These are phyloP conservation scores for Trichoderma sp. DNA, from an alignment of 2,329 filamentous ascomycete species.

Conservation along the genomic window DNA sequence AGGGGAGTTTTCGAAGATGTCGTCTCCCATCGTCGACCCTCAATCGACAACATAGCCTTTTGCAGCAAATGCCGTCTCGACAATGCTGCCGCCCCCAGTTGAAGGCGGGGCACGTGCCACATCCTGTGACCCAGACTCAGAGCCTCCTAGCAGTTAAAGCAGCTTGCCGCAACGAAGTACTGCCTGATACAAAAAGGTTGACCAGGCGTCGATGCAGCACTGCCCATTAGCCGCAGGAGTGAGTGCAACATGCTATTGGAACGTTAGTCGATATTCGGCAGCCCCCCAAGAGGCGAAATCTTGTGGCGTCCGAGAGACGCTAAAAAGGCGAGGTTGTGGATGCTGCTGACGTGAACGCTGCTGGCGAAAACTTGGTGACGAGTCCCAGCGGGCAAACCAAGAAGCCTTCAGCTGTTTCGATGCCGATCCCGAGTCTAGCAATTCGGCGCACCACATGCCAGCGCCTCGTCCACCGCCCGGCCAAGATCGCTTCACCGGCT, in stretches of 20 bases:
- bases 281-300: background rate
- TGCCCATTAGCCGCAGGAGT: background rate
- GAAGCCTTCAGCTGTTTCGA: background rate
- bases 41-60: background rate
- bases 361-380: background rate
- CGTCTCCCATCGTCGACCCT: background rate
- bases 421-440: background rate
- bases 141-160: background rate
- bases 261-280: background rate
- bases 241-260: background rate
- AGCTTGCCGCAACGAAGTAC: background rate
- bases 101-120: slow-evolving; percentile 10
- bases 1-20: slow-evolving; percentile 16
- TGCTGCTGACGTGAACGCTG: slow-evolving; percentile 14
- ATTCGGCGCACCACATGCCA: background rate
- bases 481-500: background rate
- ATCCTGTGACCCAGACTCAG: slow-evolving; percentile 17
- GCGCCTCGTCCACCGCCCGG: background rate
- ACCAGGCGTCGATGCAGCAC: background rate
- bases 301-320: background rate
- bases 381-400: background rate
- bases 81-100: background rate
- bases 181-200: background rate
- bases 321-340: slow-evolving; percentile 6
- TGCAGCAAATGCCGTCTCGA: background rate